These are phyloP conservation scores for Zea luxurians DNA, from an alignment of 176 grass and related monocot species.

Conservation along the genomic window DNA sequence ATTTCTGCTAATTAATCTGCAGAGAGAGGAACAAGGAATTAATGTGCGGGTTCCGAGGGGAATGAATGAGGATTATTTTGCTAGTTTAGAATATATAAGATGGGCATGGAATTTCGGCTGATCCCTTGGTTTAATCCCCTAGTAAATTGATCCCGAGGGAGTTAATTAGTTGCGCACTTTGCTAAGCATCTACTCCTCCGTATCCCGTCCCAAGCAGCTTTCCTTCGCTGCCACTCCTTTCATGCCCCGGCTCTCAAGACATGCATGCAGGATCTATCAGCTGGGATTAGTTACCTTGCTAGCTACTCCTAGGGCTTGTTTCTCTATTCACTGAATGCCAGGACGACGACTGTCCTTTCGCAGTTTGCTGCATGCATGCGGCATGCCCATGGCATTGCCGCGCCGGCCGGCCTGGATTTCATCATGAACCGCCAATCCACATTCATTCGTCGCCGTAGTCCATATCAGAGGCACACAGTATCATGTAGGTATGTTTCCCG, in stretches of 20 bases:
- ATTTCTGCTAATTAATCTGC: too few relatives aligned
- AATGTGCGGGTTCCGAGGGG: slow-evolving; percentile 30
- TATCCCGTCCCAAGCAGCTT: slow-evolving; percentile 9
- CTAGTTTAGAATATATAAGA: not conserved
- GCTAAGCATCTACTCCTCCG: not conserved
- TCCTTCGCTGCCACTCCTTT: slow-evolving; percentile 56
- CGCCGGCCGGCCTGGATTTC: not conserved
- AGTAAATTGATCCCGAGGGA: slow-evolving; percentile 56
- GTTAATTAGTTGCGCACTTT: slow-evolving; percentile 30
- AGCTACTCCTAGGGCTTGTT: not conserved
- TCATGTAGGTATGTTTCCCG: too few relatives aligned
- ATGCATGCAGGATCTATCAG: not conserved
- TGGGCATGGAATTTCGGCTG: slow-evolving; percentile 25
- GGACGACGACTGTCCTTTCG: slow-evolving; percentile 11
- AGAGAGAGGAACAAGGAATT: slow-evolving; percentile 29
- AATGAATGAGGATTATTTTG: too few relatives aligned
- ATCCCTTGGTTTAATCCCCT: not conserved
- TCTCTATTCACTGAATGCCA: slow-evolving; percentile 46
- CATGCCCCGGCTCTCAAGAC: not conserved
- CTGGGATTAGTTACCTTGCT: not conserved
- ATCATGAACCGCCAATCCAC: slow-evolving; percentile 7
- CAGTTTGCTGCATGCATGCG: not conserved
- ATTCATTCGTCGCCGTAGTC: too few relatives aligned
- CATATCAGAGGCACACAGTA: too few relatives aligned
- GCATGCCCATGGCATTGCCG: too few relatives aligned